Evolutionary conservation across 2,329 filamentous ascomycete species (phyloP), one percentile per base, ranked within the genome.

Genomic region (Coniochaeta hoffmannii): DNA sequence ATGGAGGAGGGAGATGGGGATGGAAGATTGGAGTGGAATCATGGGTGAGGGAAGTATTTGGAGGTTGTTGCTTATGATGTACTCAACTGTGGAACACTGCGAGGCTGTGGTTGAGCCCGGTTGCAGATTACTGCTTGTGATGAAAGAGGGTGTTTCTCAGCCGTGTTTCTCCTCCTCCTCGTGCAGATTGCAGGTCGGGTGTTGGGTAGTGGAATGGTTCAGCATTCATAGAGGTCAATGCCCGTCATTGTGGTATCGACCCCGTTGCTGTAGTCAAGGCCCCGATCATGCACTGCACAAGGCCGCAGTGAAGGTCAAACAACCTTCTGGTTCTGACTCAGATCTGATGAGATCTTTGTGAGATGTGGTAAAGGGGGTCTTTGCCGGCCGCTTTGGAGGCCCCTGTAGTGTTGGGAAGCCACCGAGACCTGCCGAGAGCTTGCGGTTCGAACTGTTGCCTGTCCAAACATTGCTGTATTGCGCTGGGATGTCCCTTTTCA

Each of bases 201-300:
- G 85, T 80, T 3, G 83, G 68, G 63, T 79, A 86, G 55, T 86
- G 81, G 62, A 86, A 63, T 87, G 83, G 61, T 86, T 87, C 19
- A 86, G 72, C 24, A 85, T 68, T 83, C 83, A 86, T 0, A 87
- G 69, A 0, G 83, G 64, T 86, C 83, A 2, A 86, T 69, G 1
- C 81, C 81, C 0, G 75, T 76, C 6, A 85, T 73, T 32, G 74
- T 73, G 1, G 81, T 81, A 55, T 74, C 70, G 2, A 71, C 68
- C 1, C 83, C 83, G n/a, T 64, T 86, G 83, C 65, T 87, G 83
- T 83, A 87, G 64, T 87, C 83, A 28, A 86, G 74, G 83, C 70
- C 58, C 86, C 82, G 28, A 85, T 70, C 14, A 73, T 68, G 12
- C 76, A 72, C 56, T 85, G 80, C 5, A 86, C 71, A 2, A 84